These are phyloP conservation scores for Diaporthe nobilis DNA, from an alignment of 2,329 filamentous ascomycete genomes.

Conservation along the genomic window DNA sequence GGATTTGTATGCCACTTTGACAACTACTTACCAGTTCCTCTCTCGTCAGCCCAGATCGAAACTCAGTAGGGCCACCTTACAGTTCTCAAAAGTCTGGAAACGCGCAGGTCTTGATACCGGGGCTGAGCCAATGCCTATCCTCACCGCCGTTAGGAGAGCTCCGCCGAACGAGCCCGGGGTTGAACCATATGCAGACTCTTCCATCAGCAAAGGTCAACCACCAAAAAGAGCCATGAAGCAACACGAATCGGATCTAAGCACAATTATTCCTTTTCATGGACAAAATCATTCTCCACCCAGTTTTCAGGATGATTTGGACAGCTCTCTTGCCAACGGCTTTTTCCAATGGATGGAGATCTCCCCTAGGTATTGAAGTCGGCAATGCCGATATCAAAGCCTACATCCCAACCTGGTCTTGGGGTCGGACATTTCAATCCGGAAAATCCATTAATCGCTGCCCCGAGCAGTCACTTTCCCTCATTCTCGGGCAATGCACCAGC, in stretches of 20 bases:
- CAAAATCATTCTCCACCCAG: not conserved
- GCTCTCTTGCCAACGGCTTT: not conserved
- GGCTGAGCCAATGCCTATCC: not conserved
- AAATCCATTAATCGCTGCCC: not conserved
- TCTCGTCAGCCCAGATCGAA: not conserved
- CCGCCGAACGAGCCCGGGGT: not conserved
- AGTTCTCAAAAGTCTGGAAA: not conserved
- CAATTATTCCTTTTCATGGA: not conserved
- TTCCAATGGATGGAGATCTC: not conserved
- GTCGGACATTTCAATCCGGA: not conserved
- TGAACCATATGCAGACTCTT: not conserved
- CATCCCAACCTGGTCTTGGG: not conserved
- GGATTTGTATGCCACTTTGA: not conserved
- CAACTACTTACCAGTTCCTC: not conserved
- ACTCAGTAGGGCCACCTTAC: not conserved
- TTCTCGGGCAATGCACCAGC: not conserved
- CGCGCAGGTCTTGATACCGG: not conserved
- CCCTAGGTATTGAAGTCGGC: not conserved
- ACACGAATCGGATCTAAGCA: not conserved
- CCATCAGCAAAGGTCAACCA: not conserved
- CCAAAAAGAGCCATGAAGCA: not conserved
- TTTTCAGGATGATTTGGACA: not conserved
- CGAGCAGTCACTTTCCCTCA: not conserved
- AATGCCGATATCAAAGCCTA: not conserved
- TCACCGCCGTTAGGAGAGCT: not conserved